Conservation (phyloP, 2,329 filamentous ascomycete genomes). For the Pyrenophora teres region DNA sequence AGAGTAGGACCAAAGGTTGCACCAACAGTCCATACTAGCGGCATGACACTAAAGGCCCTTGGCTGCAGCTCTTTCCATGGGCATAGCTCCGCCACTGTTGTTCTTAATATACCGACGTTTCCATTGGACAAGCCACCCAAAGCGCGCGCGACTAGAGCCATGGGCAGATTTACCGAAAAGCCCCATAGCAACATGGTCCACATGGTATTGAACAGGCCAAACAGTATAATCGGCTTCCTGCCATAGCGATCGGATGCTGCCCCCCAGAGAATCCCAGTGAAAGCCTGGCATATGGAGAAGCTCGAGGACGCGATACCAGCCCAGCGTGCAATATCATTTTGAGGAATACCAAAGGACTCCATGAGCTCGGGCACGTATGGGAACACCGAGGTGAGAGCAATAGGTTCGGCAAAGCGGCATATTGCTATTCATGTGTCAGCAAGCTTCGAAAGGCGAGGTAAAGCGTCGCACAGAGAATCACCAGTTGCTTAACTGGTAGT, state of each 20-base stretch:
- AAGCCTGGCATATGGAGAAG: slow-evolving; percentile 76
- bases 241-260: slow-evolving; percentile 79
- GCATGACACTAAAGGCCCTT: slow-evolving; percentile 90
- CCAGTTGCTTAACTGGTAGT: slow-evolving; percentile 48
- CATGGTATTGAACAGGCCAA: slow-evolving; percentile 80
- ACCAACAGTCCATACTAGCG: slow-evolving; percentile 84
- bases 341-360: slow-evolving; percentile 46
- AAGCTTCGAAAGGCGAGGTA: background rate
- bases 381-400: slow-evolving; percentile 90
- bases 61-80: slow-evolving; percentile 85
- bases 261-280: slow-evolving; percentile 90
- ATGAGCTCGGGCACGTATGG: slow-evolving; percentile 77
- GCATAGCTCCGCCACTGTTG: slow-evolving; percentile 91
- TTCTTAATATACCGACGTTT: slow-evolving; percentile 82
- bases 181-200: slow-evolving; percentile 80
- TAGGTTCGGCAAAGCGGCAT: slow-evolving; percentile 89
- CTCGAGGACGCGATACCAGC: slow-evolving; percentile 85
- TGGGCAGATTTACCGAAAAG: slow-evolving; percentile 75
- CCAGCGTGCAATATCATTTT: slow-evolving; percentile 61
- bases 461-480: slow-evolving; percentile 42
- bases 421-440: slow-evolving; percentile 65
- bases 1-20: slow-evolving; percentile 85
- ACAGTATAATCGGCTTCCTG: slow-evolving; percentile 80
- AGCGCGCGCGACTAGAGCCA: slow-evolving; percentile 78
- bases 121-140: slow-evolving; percentile 86